Percentiles rank a stretch among this genome's conserved stretches.
Conservation (phyloP, 2,329 filamentous ascomycete species). For the Fusarium algeriense region DNA sequence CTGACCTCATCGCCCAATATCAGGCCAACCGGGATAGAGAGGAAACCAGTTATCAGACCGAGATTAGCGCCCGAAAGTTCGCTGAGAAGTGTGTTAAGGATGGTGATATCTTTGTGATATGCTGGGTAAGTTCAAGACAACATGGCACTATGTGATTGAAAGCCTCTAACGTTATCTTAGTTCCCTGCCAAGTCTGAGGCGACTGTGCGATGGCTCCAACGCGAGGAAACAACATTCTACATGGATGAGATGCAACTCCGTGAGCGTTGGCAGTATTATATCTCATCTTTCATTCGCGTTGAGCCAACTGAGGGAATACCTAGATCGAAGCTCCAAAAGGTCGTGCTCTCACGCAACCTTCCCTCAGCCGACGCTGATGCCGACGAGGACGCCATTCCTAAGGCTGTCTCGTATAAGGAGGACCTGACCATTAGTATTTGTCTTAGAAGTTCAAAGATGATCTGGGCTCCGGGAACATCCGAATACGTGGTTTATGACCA, state of each 20-base stretch:
- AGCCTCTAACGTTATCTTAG: constrained; percentile 60
- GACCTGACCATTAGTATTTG: constrained; percentile 79
- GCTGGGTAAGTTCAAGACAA: constrained; percentile 77
- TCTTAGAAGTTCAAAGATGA: constrained; percentile 81
- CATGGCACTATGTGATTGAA: constrained; percentile 3
- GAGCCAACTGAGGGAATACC: constrained; percentile 87
- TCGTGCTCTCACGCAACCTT: constrained; percentile 78
- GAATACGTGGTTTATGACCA: constrained; percentile 81
- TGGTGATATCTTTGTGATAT: constrained; percentile 88
- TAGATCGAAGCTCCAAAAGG: constrained; percentile 73
- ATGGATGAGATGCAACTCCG: constrained; percentile 88
- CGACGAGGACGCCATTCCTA: constrained; percentile 72
- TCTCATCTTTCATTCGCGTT: constrained; percentile 88
- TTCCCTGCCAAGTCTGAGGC: constrained; percentile 76
- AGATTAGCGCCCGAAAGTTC: constrained; percentile 90
- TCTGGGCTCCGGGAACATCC: constrained; percentile 77
- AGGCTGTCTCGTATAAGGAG: constrained; percentile 73
- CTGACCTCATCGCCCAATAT: constrained; percentile 90
- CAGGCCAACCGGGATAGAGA: constrained; percentile 83
- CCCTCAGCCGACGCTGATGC: constrained; percentile 71
- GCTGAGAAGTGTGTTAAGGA: constrained; percentile 95
- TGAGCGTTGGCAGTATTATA: constrained; percentile 93
- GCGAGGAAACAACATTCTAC: constrained; percentile 82
- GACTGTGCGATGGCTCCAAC: constrained; percentile 77
- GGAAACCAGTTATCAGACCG: constrained; percentile 88